Base-by-base conservation (phyloP, 2,329 filamentous ascomycete species). In the Colletotrichum cuscutae region DNA sequence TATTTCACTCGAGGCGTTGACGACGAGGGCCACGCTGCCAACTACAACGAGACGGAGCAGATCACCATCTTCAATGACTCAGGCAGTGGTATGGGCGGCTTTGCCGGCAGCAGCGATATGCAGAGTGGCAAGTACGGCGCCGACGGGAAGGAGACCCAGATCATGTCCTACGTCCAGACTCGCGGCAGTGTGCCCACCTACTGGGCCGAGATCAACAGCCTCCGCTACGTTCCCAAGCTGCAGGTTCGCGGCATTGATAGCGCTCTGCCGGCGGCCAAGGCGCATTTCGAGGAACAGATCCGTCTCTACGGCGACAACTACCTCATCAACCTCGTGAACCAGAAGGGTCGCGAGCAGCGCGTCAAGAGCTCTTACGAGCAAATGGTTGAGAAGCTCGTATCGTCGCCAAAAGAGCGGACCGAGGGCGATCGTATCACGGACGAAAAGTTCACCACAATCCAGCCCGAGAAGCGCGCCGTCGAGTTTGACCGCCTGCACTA, bases 1-100 rank as follows among this genome's bases (percentile, higher is more conserved):
- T 98, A 98, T 84, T 97, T 99, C 81, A 97, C 97, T 2, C 92
- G 97, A 76, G 97, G 97, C 64, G 91, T 98, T 59, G 96, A 99
- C 80, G 95, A 98, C 76, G 88, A 97, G 74, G 97, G 97, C 28
- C 91, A 98, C 81, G 97, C 97, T n/a, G 95, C 97, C 76, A 99
- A 99, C 82, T 99, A 96, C 88, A 99, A 99, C 80, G 97, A 99
- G 86, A 98, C 97, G 0, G 97, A 99, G 81, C 97, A 99, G 81
- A 88, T 97, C 42, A 88, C 98, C 73, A 91, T 99, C 49, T 84
- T 98, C 77, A 98, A 98, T 78, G 97, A 98, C 82, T 89, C 86
- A 68, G 88, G 89, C 60, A 88, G 88, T 4, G 93, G 93, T 1
- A 84, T 97, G 56, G 92, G 94, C 53, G 95, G 95, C 7, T 98